A percentile compares a stretch with the other conserved stretches of the same genome.
phyloP scores from a whole-genome alignment of 1,139 yeast species.

The Hansenula lynferdii region DNA sequence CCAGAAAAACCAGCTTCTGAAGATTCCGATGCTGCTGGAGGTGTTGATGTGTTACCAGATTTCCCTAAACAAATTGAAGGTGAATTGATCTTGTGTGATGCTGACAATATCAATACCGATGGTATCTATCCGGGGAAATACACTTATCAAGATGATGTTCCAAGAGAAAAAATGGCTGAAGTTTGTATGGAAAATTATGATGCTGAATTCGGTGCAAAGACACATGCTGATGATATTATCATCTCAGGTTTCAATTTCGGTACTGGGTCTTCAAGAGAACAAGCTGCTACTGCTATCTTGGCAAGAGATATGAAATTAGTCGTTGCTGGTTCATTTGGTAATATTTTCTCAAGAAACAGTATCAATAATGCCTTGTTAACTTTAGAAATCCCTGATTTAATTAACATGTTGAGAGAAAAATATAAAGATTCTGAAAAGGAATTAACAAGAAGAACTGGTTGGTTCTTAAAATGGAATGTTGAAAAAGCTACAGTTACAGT shows the following conservation, averaged over 20 bases:
- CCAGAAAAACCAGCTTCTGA: constrained; percentile 32
- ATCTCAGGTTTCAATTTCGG: constrained; percentile 95
- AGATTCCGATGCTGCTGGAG: constrained; percentile 32
- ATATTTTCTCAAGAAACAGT: constrained; percentile 91
- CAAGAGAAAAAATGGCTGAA: constrained; percentile 93
- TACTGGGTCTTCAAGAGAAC: constrained; percentile 98
- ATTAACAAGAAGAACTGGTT: constrained; percentile 90
- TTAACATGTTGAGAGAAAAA: constrained; percentile 67
- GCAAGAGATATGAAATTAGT: constrained; percentile 92
- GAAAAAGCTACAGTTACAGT: constrained; percentile 77
- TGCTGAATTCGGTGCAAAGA: constrained; percentile 73
- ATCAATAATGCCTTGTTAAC: constrained; percentile 94
- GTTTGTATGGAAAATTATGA: constrained; percentile 99
- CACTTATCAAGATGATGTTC: constrained; percentile 95
- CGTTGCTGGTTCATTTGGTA: constrained; percentile 96
- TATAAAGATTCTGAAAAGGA: constrained; percentile 52
- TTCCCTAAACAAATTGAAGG: constrained; percentile 89
- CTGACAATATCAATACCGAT: constrained; percentile 96
- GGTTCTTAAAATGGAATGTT: constrained; percentile 92
- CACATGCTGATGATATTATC: constrained; percentile 83
- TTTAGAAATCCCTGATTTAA: constrained; percentile 85
- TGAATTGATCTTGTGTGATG: constrained; percentile 91
- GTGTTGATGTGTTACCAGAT: constrained; percentile 74
- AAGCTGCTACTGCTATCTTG: constrained; percentile 94
- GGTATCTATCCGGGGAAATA: constrained; percentile 99